Conservation (phyloP, 2,329 filamentous ascomycete genomes). For the Nannizzia gypsea region DNA sequence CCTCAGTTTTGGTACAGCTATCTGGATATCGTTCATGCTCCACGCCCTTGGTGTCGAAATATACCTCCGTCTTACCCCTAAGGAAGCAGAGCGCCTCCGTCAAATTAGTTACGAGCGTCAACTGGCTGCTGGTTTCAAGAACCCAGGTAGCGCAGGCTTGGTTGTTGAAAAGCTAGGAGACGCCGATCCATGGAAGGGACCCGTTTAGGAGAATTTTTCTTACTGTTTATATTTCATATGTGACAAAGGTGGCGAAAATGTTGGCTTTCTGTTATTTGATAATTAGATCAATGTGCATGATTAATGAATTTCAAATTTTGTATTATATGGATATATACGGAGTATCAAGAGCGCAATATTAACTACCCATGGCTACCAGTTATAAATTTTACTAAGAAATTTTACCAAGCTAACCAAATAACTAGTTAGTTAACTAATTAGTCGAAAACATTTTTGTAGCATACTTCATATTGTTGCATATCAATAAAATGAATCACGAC, state of each 20-base stretch:
- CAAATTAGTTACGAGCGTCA: conserved; percentile 47
- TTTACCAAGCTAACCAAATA: too few species aligned
- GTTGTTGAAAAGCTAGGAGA: conserved; percentile 35
- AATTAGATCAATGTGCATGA: neutral
- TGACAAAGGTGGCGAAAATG: neutral
- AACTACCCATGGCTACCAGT: too few species aligned
- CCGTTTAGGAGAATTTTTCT: neutral
- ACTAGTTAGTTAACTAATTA: too few species aligned
- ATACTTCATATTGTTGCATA: neutral
- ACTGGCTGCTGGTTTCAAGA: conserved; percentile 41
- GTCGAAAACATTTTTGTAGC: too few species aligned
- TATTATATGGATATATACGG: neutral
- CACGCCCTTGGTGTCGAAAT: conserved; percentile 42
- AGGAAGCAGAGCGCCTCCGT: conserved; percentile 43
- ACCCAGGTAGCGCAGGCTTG: conserved; percentile 39
- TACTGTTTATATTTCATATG: neutral
- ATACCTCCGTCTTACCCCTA: conserved; percentile 43
- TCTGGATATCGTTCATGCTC: conserved; percentile 43
- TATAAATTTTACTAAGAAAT: too few species aligned
- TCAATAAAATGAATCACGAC: too few species aligned
- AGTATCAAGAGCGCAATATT: neutral
- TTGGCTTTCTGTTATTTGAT: neutral
- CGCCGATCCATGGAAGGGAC: conserved; percentile 15
- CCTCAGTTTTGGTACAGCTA: conserved; percentile 40
- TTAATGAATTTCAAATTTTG: neutral